These are phyloP conservation scores for Beauveria brongniartii DNA, from an alignment of 2,329 filamentous ascomycete species.

Conservation along the genomic window DNA sequence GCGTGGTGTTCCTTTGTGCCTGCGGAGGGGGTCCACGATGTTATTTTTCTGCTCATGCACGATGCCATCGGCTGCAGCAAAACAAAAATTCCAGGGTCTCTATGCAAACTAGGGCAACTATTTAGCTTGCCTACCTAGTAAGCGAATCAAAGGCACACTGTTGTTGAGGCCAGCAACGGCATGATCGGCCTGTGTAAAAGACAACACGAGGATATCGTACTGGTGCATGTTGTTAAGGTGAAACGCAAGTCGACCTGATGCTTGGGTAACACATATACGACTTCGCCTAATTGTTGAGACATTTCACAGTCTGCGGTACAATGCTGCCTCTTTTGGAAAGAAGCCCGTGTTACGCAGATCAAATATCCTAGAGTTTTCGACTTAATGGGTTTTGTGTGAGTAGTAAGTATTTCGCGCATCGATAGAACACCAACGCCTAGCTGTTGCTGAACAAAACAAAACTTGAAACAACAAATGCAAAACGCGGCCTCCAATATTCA, in stretches of 20 bases:
- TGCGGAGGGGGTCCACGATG: not conserved
- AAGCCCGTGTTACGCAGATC: not conserved
- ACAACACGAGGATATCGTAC: not conserved
- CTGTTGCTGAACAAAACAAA: not conserved
- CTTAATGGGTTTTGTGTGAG: not conserved
- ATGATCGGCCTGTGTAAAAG: not conserved
- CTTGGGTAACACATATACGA: not conserved
- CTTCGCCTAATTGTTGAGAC: conserved; percentile 1
- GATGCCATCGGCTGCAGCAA: not conserved
- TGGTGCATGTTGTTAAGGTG: not conserved
- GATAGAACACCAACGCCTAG: conserved; percentile 4
- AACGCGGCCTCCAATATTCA: not conserved
- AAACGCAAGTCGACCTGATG: not conserved
- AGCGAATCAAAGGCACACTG: not conserved
- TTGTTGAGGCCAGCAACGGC: not conserved
- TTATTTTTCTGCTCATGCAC: not conserved
- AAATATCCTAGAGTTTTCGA: not conserved
- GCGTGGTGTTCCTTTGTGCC: not conserved
- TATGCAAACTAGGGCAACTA: not conserved
- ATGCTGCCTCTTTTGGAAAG: not conserved
- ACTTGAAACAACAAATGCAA: not conserved
- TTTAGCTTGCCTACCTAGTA: not conserved
- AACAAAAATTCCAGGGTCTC: not conserved
- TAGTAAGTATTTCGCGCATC: not conserved
- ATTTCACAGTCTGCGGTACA: not conserved